Base-by-base conservation (phyloP, 116 monocot genomes). In the Trichopus zeylanicus region DNA sequence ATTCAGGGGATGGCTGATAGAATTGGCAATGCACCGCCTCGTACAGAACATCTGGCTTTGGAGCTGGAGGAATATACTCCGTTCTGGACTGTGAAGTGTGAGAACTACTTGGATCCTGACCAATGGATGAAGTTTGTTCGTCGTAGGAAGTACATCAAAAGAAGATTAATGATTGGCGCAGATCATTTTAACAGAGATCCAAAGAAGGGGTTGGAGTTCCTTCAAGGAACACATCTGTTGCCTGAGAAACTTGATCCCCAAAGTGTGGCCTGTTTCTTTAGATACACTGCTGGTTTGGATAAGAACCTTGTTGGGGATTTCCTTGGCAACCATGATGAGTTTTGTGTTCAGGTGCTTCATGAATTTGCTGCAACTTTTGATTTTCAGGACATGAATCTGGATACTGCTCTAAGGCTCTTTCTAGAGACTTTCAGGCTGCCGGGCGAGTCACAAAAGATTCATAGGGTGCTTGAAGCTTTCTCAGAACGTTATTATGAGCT, bases 331-430 rank as follows among this genome's bases (percentile, higher is more conserved):
- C 92, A 93, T 67, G 92, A 93, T 83, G 83, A 83, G 46, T 83
- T 88, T 46, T 88, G 80, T 57, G 77, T 88, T 54, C 81, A 73
- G 53, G 92, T 93, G 38, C 84, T 93, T 71, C 81, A 88, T 74
- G 93, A 88, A 69, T 93, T 88, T 75, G 93, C 85, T 62, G 30
- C 76, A 31, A 93, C 93, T 27, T 93, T 93, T 73, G 88, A 93
- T 77, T 93, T 88, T 57, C 66, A 82, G 52, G 85, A 63, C 54
- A 88, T 93, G 88, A 81, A 70, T 73, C 63, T 93, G 8, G 93
- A 93, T 67, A 88, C 85, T 61, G 88, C 93, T 56, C 51, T 88
- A 25, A 67, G 88, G 55, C 79, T 93, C 32, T 93, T 93, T 33
- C 59, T 93, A 12, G 93, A 93, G 29, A 93, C 88, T 10, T 93